Conservation (phyloP, 805 yeast species). For the Starmerella roubikii region DNA sequence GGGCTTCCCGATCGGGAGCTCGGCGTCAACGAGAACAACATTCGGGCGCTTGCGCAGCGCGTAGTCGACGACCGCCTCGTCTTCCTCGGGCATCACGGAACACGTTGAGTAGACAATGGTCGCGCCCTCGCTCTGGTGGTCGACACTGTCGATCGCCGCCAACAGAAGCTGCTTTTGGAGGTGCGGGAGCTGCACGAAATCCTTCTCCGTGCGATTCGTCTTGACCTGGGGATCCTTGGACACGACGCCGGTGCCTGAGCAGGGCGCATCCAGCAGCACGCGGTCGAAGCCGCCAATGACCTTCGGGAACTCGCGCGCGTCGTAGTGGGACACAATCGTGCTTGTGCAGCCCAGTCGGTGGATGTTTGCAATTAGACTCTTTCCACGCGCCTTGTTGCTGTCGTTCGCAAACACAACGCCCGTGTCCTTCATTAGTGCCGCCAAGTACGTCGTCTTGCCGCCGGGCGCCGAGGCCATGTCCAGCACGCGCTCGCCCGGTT, state of each 20-base stretch:
- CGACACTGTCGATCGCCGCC: slow-evolving; percentile 95
- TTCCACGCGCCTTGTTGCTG: slow-evolving; percentile 90
- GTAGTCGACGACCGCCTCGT: slow-evolving; percentile 96
- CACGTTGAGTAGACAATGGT: slow-evolving; percentile 93
- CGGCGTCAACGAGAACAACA: slow-evolving; percentile 85
- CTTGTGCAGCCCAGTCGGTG: slow-evolving; percentile 95
- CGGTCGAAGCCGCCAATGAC: slow-evolving; percentile 98
- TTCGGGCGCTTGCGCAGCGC: slow-evolving; percentile 93
- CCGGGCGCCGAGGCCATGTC: slow-evolving; percentile 99
- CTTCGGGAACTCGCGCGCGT: slow-evolving; percentile 95
- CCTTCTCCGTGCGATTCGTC: slow-evolving; percentile 86
- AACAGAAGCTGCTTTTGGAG: slow-evolving; percentile 84
- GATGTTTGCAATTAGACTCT: slow-evolving; percentile 90
- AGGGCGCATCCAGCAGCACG: slow-evolving; percentile 91
- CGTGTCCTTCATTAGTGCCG: slow-evolving; percentile 95
- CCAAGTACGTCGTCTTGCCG: slow-evolving; percentile 89
- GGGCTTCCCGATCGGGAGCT: slow-evolving; percentile 84
- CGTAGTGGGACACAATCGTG: slow-evolving; percentile 92
- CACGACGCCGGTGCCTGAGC: slow-evolving; percentile 99
- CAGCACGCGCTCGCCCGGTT: slow-evolving; percentile 83
- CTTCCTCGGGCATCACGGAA: slow-evolving; percentile 96
- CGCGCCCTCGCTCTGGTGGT: slow-evolving; percentile 71
- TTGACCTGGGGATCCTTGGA: slow-evolving; percentile 94
- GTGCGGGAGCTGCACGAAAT: slow-evolving; percentile 92
- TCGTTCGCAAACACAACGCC: slow-evolving; percentile 97